Evolutionary conservation across 1,284 basidiomycete genomes (phyloP), one percentile per base, ranked within the genome.

Genomic region (Crucibulum cyathiforme): DNA sequence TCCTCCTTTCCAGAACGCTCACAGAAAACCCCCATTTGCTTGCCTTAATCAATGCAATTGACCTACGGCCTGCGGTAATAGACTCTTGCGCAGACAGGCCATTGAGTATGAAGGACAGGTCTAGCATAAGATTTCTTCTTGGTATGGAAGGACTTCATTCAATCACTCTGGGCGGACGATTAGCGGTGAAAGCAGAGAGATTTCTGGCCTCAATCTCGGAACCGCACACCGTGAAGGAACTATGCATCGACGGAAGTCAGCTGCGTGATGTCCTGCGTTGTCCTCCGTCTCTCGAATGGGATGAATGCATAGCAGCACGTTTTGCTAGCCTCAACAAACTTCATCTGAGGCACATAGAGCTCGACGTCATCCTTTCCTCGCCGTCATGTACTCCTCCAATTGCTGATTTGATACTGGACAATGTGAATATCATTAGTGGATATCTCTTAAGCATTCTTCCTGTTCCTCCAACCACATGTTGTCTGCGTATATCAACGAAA

Each of bases 231-330:
- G 67, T 87, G n/a, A 71, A 69, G 47, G 71, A 78, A 36, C 68
- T 87, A 8, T 77, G 78, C 52, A 77, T 86, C 59, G 80, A 84
- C 65, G 84, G 84, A 17, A 73, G 70, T 41, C 58, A 70, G 39
- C 45, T 75, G 9, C 57, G 58, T 17, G 43, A 69, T 46, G 67
- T 67, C 19, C 48, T 75, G 35, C 59, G 54, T 54, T 58, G 57
- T 34, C 66, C 58, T 34, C 70, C 76, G 7, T 79, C 77, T 24
- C 62, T 82, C 60, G 76, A 77, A 62, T 81, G 80, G 79, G 77
- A 80, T 58, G 79, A 81, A 43, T 67, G 67, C 39, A 60, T 81
- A n/a, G 68, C 71, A 5, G 74, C 74, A 63, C 71, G 68, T 53
- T 80, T 82, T 59, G 67, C 73, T 8, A 71, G 64, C 49, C 70